A percentile compares a stretch with the other conserved stretches of the same genome.
These are phyloP conservation scores for baker's yeast (Saccharomyces cerevisiae) DNA, from an alignment of 805 yeast species.

Conservation along the genomic window DNA sequence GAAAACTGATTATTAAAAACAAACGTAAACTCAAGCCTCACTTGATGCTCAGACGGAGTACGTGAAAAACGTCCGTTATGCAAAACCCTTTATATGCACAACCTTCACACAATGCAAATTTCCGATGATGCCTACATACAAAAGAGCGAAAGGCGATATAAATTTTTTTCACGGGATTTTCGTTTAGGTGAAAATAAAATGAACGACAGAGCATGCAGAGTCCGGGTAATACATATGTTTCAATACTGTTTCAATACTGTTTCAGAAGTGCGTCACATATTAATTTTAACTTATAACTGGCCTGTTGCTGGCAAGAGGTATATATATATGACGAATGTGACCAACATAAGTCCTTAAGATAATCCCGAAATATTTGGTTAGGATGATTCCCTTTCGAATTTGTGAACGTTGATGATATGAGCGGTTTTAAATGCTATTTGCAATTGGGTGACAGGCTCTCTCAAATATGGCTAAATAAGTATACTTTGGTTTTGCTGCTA, in stretches of 20 bases:
- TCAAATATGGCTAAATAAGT: slow-evolving; percentile 61
- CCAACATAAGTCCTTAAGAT: not conserved
- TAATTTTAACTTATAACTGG: not conserved
- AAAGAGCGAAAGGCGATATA: not conserved
- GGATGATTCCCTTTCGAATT: not conserved
- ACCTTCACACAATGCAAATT: not conserved
- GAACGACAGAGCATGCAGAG: not conserved
- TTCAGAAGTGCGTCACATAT: not conserved
- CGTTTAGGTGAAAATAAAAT: not conserved
- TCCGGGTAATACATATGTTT: not conserved
- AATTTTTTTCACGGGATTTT: not conserved
- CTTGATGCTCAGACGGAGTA: not conserved
- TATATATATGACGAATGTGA: not conserved
- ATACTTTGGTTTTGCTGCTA: slow-evolving; percentile 47
- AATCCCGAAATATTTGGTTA: not conserved
- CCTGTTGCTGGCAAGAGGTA: not conserved
- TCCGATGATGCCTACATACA: not conserved
- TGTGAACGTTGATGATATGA: not conserved
- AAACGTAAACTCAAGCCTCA: not conserved
- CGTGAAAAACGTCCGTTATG: not conserved
- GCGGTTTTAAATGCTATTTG: slow-evolving; percentile 30
- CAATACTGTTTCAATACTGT: not conserved
- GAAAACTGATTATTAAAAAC: not conserved
- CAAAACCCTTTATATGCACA: not conserved
- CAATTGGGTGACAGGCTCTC: slow-evolving; percentile 46